Evolutionary conservation across 1,139 yeast genomes (phyloP), one percentile per base, ranked within the genome.

Genomic region (Saccharomyces hybrid): DNA sequence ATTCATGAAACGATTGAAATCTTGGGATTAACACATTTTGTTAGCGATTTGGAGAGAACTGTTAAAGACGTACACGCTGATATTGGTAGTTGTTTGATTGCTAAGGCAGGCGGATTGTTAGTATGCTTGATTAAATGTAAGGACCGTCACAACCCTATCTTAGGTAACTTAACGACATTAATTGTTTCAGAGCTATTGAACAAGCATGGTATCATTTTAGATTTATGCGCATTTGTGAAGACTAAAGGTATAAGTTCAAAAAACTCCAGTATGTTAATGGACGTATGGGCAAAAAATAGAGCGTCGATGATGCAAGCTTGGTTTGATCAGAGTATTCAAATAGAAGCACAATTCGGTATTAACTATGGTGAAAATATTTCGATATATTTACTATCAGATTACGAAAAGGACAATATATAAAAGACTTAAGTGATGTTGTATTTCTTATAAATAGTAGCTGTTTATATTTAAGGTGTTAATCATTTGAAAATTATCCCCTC

Each of bases 1-100:
- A 85, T 95, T 50, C 83, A 90, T 5, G 95, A 88, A 61, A 90
- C 98, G 0, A 86, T 93, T 71, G 99, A 93, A 67, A 84, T 87
- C 2, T 78, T 88, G 74, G 99, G 99, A 0, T 74, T 93, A 60
- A 91, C 88, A 64, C 96, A 89, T 69, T 93, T 93, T 75, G 96
- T 96, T 1, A 73, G 78, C 34, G 98, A 91, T 69, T 79, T 91
- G 58, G 97, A 91, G 64, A 75, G 74, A 47, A 83, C 96, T 2
- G 83, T 90, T 29, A 93, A 84, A 64, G 74, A 78, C 1, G 78
- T 84, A 51, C 91, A 87, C 64, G 64, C 79, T 5, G 81, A 80
- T 55, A 81, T 87, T 51, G 74, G 73, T 58, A 73, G 75, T 49
- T 75, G 82, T 32, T 86, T 93, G 62, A 79, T 90, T 1, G 86